These are phyloP conservation scores for Tribonema minus DNA, from an alignment of 108 stramenopile genomes.

Conservation along the genomic window DNA sequence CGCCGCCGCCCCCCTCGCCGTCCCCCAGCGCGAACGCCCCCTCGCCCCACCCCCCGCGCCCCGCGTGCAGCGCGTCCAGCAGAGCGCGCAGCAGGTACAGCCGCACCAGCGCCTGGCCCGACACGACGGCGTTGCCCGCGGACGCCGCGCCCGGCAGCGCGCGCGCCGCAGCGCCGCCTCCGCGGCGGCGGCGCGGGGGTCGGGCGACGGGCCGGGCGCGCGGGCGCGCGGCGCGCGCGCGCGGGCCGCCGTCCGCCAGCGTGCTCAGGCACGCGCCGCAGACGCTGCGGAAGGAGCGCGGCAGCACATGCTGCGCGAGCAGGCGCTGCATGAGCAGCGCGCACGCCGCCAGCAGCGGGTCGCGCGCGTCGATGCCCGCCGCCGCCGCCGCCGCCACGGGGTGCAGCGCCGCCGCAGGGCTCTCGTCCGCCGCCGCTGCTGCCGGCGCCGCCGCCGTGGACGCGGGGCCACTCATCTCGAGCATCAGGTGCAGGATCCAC, in stretches of 20 bases:
- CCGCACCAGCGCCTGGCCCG: conserved; percentile 42
- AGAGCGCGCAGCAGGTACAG: conserved; percentile 44
- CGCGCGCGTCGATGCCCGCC: conserved; percentile 34
- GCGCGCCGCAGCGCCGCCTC: neutral
- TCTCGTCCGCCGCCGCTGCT: neutral
- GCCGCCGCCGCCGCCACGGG: conserved; percentile 18
- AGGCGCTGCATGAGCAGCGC: conserved; percentile 38
- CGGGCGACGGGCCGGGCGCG: neutral
- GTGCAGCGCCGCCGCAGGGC: neutral
- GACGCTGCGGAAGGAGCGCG: conserved; percentile 31
- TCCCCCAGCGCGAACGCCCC: neutral
- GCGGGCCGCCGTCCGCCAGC: conserved; percentile 30
- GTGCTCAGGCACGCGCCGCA: conserved; percentile 38
- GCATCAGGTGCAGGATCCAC: conserved; percentile 13
- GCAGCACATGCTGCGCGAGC: conserved; percentile 17
- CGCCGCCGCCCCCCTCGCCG: neutral
- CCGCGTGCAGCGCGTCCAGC: conserved; percentile 14
- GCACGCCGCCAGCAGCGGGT: conserved; percentile 32
- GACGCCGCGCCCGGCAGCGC: neutral
- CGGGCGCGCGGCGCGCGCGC: neutral
- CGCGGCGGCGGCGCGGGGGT: neutral
- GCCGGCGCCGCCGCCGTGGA: neutral
- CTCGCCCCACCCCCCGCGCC: neutral
- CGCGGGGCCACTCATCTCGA: conserved; percentile 20
- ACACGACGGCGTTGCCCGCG: conserved; percentile 11